These are phyloP conservation scores for Gossypium herbaceum DNA, from an alignment of 345 rosid species.

Conservation along the genomic window DNA sequence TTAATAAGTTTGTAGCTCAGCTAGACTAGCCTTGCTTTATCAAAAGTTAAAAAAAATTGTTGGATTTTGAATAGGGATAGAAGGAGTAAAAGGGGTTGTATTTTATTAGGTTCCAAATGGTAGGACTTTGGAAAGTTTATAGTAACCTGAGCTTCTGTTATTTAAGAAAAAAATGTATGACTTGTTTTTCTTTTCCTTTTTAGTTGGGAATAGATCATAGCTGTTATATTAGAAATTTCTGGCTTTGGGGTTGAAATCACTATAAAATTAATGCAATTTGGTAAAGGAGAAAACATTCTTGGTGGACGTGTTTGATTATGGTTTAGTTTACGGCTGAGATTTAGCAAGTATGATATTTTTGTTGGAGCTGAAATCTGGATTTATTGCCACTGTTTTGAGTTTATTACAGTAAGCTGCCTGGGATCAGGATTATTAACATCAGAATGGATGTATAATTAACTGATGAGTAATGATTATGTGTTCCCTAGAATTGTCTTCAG, in stretches of 20 bases:
- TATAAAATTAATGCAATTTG: not conserved
- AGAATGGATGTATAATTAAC: not conserved
- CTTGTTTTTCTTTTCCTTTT: not conserved
- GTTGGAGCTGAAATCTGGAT: not conserved
- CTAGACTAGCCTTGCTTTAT: not conserved
- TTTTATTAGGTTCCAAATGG: not conserved
- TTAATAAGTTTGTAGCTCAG: constrained; percentile 1
- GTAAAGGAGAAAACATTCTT: not conserved
- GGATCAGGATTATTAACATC: not conserved
- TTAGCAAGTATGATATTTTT: no score
- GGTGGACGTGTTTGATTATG: not conserved
- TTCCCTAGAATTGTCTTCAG: not conserved
- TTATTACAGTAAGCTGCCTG: not conserved
- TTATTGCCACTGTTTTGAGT: not conserved
- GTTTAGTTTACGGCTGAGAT: not conserved
- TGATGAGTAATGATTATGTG: not conserved
- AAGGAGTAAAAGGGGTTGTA: not conserved
- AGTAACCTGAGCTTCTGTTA: not conserved
- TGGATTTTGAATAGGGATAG: not conserved
- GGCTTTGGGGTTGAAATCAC: not conserved
- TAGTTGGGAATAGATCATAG: not conserved
- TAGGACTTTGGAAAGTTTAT: not conserved
- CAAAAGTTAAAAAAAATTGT: not conserved
- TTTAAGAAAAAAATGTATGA: not conserved
- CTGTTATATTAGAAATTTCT: not conserved